Conservation (phyloP, 139 green algal genomes). For the Micractinium sp. region DNA sequence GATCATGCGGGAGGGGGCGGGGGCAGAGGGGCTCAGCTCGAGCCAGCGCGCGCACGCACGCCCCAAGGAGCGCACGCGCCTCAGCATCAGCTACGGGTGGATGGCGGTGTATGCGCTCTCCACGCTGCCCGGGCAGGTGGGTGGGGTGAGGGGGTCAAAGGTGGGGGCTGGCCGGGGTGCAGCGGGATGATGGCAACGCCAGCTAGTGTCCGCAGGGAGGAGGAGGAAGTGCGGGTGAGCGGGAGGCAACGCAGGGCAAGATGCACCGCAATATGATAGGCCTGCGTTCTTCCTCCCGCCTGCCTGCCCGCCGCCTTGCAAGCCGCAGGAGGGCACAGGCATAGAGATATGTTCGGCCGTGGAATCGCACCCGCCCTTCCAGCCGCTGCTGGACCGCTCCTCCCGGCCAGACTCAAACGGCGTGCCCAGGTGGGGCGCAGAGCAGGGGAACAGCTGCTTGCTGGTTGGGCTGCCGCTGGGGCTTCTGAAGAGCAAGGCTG, state of each 20-base stretch:
- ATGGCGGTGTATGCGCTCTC: slow-evolving; percentile 13
- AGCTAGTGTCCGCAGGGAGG: too few relatives aligned
- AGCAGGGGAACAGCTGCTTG: not conserved
- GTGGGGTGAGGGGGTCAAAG: not conserved
- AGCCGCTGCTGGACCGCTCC: slow-evolving; percentile 7
- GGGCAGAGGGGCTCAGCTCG: not conserved
- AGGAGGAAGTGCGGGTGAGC: too few relatives aligned
- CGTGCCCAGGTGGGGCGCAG: not conserved
- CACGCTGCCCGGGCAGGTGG: not conserved
- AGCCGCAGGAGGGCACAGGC: not conserved
- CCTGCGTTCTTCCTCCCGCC: not conserved
- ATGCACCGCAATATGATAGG: too few relatives aligned
- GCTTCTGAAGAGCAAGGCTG: not conserved
- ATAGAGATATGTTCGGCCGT: not conserved
- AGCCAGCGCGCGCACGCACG: not conserved
- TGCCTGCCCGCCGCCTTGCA: not conserved
- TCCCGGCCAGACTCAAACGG: not conserved
- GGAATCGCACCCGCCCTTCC: slow-evolving; percentile 3
- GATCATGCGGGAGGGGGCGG: not conserved
- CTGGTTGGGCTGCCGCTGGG: not conserved
- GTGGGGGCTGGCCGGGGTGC: too few relatives aligned
- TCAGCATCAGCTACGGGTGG: not conserved
- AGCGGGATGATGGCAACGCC: too few relatives aligned
- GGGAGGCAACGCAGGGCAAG: too few relatives aligned
- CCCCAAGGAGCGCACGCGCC: not conserved